These are phyloP conservation scores for Colletotrichum liaoningense DNA, from an alignment of 2,329 filamentous ascomycete species.

Conservation along the genomic window DNA sequence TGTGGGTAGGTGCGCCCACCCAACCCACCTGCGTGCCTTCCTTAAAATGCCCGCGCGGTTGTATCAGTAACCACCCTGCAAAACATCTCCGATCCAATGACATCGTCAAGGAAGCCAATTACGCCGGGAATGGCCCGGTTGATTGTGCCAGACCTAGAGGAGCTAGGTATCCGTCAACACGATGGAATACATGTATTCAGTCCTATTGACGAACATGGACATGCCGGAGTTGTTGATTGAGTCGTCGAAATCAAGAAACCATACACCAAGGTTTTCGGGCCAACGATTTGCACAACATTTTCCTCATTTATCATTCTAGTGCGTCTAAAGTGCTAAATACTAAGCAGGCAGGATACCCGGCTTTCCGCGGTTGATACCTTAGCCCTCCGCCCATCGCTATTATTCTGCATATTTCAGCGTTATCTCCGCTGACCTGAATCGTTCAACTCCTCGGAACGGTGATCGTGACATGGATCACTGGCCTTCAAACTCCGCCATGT, in stretches of 20 bases:
- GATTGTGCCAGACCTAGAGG: background rate
- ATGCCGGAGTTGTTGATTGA: background rate
- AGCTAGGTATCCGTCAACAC: too few species aligned
- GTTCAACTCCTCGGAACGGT: background rate
- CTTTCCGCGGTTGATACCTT: background rate
- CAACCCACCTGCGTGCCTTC: background rate
- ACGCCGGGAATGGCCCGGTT: conserved; percentile 7
- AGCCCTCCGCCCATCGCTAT: background rate
- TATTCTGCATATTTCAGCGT: background rate
- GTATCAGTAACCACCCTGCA: background rate
- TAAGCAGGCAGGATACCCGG: background rate
- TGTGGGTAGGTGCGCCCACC: background rate
- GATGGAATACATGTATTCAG: too few species aligned
- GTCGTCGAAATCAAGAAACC: background rate
- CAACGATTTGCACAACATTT: background rate
- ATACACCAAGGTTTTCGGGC: background rate
- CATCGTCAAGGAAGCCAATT: background rate
- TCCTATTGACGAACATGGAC: background rate
- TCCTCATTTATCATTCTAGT: background rate
- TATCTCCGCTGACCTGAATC: background rate
- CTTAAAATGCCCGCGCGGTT: background rate
- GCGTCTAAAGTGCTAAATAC: too few species aligned
- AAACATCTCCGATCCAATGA: background rate
- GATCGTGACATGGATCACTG: background rate
- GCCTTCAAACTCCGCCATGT: background rate